Evolutionary conservation across 2,329 filamentous ascomycete species (phyloP).

Genomic region (Colletotrichum sp.): DNA sequence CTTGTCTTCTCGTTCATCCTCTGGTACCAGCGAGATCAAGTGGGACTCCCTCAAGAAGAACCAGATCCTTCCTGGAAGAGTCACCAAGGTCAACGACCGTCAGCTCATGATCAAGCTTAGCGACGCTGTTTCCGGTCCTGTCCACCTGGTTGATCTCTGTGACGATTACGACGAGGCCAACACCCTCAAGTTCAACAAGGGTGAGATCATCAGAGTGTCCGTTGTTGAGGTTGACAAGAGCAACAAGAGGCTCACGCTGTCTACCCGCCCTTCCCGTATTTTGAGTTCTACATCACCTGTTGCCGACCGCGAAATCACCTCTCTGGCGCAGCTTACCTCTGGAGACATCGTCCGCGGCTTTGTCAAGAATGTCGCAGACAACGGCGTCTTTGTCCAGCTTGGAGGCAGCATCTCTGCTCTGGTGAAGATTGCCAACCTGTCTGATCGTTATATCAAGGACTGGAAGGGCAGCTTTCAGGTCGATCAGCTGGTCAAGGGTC

Average conservation of each 20-base stretch:
- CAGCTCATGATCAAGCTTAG: slow-evolving; percentile 87
- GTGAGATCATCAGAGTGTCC: slow-evolving; percentile 87
- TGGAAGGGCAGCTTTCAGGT: slow-evolving; percentile 91
- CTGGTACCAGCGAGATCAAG: slow-evolving; percentile 61
- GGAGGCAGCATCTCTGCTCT: slow-evolving; percentile 83
- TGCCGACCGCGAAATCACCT: slow-evolving; percentile 79
- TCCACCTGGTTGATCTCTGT: slow-evolving; percentile 81
- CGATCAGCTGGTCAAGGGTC: slow-evolving; percentile 89
- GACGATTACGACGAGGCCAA: slow-evolving; percentile 88
- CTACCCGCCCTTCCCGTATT: slow-evolving; percentile 84
- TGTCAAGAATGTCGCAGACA: slow-evolving; percentile 86
- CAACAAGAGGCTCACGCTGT: slow-evolving; percentile 86
- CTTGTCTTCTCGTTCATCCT: slow-evolving; percentile 76
- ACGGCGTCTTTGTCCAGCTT: slow-evolving; percentile 85
- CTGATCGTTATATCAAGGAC: slow-evolving; percentile 90
- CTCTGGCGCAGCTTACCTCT: slow-evolving; percentile 71
- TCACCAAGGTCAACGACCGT: slow-evolving; percentile 86
- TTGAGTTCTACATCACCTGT: slow-evolving; percentile 84
- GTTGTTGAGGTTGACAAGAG: slow-evolving; percentile 79
- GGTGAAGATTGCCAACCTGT: slow-evolving; percentile 86
- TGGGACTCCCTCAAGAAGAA: slow-evolving; percentile 78
- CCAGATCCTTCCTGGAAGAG: slow-evolving; percentile 80
- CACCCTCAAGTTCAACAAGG: slow-evolving; percentile 76
- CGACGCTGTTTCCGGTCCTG: slow-evolving; percentile 77
- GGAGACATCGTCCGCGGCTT: slow-evolving; percentile 90